phyloP scores from a whole-genome alignment of 2,329 filamentous ascomycete species.

The Pseudogymnoascus sp. region DNA sequence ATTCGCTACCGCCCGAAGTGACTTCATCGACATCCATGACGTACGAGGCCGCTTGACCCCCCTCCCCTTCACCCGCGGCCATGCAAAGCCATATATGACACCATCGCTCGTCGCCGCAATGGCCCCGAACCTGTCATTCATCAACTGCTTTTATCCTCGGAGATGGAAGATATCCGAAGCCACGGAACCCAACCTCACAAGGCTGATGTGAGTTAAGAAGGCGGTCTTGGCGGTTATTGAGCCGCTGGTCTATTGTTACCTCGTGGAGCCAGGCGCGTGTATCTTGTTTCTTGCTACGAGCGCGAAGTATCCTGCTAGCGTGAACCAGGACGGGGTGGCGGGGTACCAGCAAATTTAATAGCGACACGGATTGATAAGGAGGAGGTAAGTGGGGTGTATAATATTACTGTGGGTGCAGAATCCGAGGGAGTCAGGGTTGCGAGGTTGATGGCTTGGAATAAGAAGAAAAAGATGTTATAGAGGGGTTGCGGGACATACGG shows the following conservation, averaged over 20 bases:
- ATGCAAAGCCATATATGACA: neutral
- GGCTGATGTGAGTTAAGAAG: neutral
- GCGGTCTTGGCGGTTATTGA: neutral
- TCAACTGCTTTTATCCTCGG: neutral
- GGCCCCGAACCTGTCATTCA: neutral
- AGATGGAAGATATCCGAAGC: neutral
- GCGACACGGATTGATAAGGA: slow-evolving; percentile 24
- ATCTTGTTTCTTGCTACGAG: slow-evolving; percentile 30
- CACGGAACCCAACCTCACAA: neutral
- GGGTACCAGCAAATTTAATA: slow-evolving; percentile 14
- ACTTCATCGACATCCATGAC: neutral
- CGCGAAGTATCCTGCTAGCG: slow-evolving; percentile 20
- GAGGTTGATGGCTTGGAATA: no score
- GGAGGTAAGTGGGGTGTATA: slow-evolving; percentile 28
- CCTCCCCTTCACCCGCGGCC: neutral
- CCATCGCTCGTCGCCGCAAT: neutral
- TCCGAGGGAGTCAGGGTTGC: slow-evolving; percentile 11
- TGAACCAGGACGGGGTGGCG: slow-evolving; percentile 12
- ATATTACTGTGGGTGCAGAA: slow-evolving; percentile 24
- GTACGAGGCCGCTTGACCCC: neutral
- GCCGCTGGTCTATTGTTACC: neutral
- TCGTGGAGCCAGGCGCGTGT: slow-evolving; percentile 28
- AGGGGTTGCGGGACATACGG: no score
- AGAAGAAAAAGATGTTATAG: no score
- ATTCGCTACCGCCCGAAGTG: slow-evolving; percentile 16